Percentiles rank a stretch among this genome's conserved stretches.
Evolutionary conservation across 495 filamentous ascomycete genomes (phyloP).

Genomic region (Aspergillus egyptiacus): DNA sequence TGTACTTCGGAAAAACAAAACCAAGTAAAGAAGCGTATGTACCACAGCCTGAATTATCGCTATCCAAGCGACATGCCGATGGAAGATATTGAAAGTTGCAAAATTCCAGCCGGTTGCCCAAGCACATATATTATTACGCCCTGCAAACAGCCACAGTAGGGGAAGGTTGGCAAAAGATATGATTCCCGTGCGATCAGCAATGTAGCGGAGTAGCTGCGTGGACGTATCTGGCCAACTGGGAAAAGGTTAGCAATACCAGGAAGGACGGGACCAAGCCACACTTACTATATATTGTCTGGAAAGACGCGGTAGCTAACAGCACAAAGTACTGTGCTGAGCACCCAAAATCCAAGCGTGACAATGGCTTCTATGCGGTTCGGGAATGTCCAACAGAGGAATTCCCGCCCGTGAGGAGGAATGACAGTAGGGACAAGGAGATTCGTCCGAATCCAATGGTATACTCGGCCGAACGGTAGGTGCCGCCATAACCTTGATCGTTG

Average conservation of each 20-base stretch:
- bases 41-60: conserved; percentile 46
- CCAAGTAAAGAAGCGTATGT: conserved; percentile 35
- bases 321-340: conserved; percentile 34
- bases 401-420: conserved; percentile 21
- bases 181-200: conserved; percentile 48
- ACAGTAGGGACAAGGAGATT: conserved; percentile 34
- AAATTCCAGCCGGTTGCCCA: conserved; percentile 53
- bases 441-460: conserved; percentile 25
- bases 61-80: conserved; percentile 51
- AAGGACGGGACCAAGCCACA: no score
- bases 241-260: conserved; percentile 9
- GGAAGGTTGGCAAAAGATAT: conserved; percentile 48
- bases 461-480: not conserved
- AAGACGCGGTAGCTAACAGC: conserved; percentile 33
- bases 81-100: conserved; percentile 48
- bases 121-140: conserved; percentile 51
- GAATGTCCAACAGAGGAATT: conserved; percentile 33
- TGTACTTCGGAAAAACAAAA: conserved; percentile 30
- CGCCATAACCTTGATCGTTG: not conserved
- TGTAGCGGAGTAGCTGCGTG: conserved; percentile 36
- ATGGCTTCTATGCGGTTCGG: conserved; percentile 38
- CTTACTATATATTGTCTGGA: conserved; percentile 37
- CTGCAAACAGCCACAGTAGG: conserved; percentile 46
- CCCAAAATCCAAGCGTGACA: conserved; percentile 35
- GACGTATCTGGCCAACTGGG: conserved; percentile 33